These are phyloP conservation scores for Quercus tomentella DNA, from an alignment of 331 rosid species.

Conservation along the genomic window DNA sequence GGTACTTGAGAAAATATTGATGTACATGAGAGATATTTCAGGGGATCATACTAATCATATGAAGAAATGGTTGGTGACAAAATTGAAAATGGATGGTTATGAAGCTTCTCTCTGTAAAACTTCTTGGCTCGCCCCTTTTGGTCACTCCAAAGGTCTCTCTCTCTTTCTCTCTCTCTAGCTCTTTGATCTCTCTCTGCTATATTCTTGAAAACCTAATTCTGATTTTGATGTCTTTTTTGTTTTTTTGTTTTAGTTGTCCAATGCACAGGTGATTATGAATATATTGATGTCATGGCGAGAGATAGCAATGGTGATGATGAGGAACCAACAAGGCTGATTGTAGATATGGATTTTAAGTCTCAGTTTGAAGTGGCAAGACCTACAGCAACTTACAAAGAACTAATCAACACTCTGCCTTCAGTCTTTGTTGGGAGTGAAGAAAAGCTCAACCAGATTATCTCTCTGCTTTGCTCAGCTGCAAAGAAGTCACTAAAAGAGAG, in stretches of 20 bases:
- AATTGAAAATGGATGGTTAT: constrained; percentile 36
- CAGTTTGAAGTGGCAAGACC: constrained; percentile 49
- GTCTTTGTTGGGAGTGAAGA: constrained; percentile 45
- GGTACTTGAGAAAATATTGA: constrained; percentile 30
- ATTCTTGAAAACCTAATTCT: not conserved
- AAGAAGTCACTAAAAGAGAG: constrained; percentile 32
- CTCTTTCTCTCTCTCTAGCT: not conserved
- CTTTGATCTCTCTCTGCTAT: too few relatives aligned
- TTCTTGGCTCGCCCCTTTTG: constrained; percentile 23
- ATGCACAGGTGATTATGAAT: constrained; percentile 33
- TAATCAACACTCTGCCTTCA: constrained; percentile 24
- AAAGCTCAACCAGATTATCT: constrained; percentile 26
- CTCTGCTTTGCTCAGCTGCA: constrained; percentile 40
- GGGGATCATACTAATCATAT: not conserved
- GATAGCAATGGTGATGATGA: not conserved
- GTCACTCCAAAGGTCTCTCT: constrained; percentile 17
- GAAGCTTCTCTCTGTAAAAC: constrained; percentile 49
- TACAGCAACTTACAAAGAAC: constrained; percentile 23
- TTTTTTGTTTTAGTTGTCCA: not conserved
- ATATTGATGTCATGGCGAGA: constrained; percentile 31
- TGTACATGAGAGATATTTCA: constrained; percentile 7
- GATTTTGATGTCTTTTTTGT: not conserved
- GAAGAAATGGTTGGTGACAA: constrained; percentile 29
- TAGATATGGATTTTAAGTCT: constrained; percentile 43
- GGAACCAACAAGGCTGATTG: constrained; percentile 30